Evolutionary conservation across 768 basidiomycete genomes (phyloP).

Genomic region (Agaricus subrufescens): DNA sequence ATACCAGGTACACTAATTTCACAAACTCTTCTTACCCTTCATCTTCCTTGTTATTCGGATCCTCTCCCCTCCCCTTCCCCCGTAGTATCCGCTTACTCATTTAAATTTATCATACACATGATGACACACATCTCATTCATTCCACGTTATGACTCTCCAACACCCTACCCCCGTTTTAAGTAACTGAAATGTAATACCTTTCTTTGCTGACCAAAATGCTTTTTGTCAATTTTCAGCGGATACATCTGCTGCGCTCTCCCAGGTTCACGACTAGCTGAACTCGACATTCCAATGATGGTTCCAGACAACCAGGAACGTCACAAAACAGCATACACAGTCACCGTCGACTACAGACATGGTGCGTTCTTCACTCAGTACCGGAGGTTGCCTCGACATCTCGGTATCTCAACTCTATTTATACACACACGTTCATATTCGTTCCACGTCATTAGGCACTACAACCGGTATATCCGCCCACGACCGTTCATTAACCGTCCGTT

Average conservation of each 20-base stretch:
- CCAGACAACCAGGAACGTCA: conserved; percentile 84
- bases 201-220: too few species aligned
- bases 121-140: not conserved
- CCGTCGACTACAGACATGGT: conserved; percentile 92
- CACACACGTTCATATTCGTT: not conserved
- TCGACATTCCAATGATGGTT: conserved; percentile 94
- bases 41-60: not conserved
- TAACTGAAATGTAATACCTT: too few species aligned
- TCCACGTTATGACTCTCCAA: too few species aligned
- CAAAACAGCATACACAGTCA: conserved; percentile 92
- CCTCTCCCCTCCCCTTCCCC: not conserved
- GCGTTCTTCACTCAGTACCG: conserved; percentile 16
- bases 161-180: too few species aligned
- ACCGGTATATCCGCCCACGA: conserved; percentile 98
- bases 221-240: conserved; percentile 48
- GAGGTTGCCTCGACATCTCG: too few species aligned
- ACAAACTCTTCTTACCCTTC: not conserved
- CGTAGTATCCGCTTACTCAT: not conserved
- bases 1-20: conserved; percentile 68
- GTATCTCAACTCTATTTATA: too few species aligned
- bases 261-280: conserved; percentile 63
- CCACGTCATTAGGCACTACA: conserved; percentile 64
- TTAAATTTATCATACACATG: not conserved
- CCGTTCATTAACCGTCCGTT: conserved; percentile 80
- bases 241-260: conserved; percentile 91